Conservation (phyloP, 768 basidiomycete species). For the Tricholoma furcatifolium region DNA sequence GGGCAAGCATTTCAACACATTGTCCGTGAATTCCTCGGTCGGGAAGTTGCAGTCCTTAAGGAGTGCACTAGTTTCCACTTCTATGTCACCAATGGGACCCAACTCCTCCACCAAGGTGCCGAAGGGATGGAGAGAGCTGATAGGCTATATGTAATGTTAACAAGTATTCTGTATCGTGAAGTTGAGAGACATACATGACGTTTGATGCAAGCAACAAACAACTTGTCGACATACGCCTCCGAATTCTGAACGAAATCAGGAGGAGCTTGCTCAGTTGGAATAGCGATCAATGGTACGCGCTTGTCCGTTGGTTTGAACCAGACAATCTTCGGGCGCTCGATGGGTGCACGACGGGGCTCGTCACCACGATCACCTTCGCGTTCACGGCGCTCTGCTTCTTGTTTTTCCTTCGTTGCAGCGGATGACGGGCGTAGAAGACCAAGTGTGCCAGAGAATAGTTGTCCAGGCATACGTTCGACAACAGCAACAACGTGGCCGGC, state of each 20-base stretch:
- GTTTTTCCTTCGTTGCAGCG: constrained; percentile 97
- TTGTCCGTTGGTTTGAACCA: constrained; percentile 99
- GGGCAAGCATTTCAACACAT: constrained; percentile 92
- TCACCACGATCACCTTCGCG: constrained; percentile 92
- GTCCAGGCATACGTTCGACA: constrained; percentile 98
- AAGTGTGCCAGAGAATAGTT: constrained; percentile 96
- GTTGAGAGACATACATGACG: constrained; percentile 70
- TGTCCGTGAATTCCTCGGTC: constrained; percentile 94
- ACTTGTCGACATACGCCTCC: constrained; percentile 82
- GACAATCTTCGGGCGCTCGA: constrained; percentile 96
- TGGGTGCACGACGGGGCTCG: constrained; percentile 72
- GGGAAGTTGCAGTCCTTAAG: constrained; percentile 99
- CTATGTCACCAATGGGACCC: constrained; percentile 96
- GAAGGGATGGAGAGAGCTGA: constrained; percentile 97
- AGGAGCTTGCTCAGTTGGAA: constrained; percentile 98
- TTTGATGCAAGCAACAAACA: constrained; percentile 98
- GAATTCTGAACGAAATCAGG: constrained; percentile 94
- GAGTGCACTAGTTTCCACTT: constrained; percentile 96
- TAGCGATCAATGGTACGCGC: constrained; percentile 96
- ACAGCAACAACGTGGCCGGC: constrained; percentile 99
- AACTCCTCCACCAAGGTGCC: constrained; percentile 97
- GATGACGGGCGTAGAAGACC: constrained; percentile 94
- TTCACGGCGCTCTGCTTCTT: constrained; percentile 96
- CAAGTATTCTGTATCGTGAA: constrained; percentile 2
- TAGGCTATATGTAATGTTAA: constrained; percentile 52